These are phyloP conservation scores for Phallus indusiatus DNA, from an alignment of 768 basidiomycete genomes.

Conservation along the genomic window DNA sequence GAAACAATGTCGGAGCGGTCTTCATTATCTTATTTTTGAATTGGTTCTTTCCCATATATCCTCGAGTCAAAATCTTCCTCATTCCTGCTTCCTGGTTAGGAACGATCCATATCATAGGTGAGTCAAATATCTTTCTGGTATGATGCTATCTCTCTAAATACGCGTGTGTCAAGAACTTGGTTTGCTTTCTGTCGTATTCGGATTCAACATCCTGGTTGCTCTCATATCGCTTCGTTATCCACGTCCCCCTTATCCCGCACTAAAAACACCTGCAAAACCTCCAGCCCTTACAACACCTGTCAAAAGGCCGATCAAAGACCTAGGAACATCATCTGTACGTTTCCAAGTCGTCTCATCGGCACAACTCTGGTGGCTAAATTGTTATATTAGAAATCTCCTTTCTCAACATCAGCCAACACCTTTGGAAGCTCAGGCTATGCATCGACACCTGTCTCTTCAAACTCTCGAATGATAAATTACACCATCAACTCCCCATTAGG, in stretches of 20 bases:
- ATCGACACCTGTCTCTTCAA: conserved; percentile 4
- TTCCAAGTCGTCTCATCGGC: not conserved
- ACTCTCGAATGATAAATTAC: not conserved
- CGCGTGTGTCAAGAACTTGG: not conserved
- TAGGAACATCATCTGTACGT: conserved; percentile 5
- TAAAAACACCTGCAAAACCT: conserved; percentile 3
- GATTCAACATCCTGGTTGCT: conserved; percentile 5
- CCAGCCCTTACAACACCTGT: conserved; percentile 1
- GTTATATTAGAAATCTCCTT: not conserved
- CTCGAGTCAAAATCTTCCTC: not conserved
- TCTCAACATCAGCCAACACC: not conserved
- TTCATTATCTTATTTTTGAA: conserved; percentile 3
- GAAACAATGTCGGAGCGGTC: not conserved
- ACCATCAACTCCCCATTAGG: conserved; percentile 1
- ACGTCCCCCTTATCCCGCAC: conserved; percentile 4
- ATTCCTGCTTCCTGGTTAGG: conserved; percentile 1
- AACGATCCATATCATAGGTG: conserved; percentile 2
- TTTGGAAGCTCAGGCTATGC: conserved; percentile 7
- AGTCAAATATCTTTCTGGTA: not conserved
- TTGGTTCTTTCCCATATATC: conserved; percentile 8
- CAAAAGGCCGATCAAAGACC: not conserved
- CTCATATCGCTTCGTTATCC: conserved; percentile 7
- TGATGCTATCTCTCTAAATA: not conserved
- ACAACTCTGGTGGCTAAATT: not conserved
- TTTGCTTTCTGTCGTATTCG: conserved; percentile 2